Evolutionary conservation across 306 rosid genomes (phyloP).

Genomic region (Mimosa bimucronata): DNA sequence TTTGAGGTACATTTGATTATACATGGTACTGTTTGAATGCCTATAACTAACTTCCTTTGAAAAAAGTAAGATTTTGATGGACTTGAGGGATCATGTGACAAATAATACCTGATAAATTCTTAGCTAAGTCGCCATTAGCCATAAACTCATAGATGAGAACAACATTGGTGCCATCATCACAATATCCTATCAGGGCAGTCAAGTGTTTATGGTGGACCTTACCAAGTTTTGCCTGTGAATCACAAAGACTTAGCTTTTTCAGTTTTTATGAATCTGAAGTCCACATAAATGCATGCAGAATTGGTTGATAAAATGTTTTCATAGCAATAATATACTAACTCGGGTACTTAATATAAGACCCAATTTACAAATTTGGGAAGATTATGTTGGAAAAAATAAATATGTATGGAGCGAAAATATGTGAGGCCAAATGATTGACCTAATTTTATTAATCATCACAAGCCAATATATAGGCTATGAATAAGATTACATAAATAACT

Average conservation of each 20-base stretch:
- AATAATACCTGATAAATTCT: slow-evolving; percentile 46
- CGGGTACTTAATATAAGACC: too few species aligned
- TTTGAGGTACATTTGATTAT: not conserved
- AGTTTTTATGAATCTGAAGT: not conserved
- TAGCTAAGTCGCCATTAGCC: slow-evolving; percentile 55
- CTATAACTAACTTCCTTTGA: too few species aligned
- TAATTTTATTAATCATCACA: too few species aligned
- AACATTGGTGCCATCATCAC: slow-evolving; percentile 51
- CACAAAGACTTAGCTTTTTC: slow-evolving; percentile 25
- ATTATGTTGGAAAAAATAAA: too few species aligned
- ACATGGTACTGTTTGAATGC: not conserved
- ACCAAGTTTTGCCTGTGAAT: slow-evolving; percentile 54
- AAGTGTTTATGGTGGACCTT: slow-evolving; percentile 59
- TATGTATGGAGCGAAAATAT: too few species aligned
- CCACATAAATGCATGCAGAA: not conserved
- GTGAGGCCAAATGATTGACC: too few species aligned
- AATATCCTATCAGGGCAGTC: slow-evolving; percentile 56
- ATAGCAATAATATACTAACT: not conserved
- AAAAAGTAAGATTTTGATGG: not conserved
- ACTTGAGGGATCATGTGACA: not conserved
- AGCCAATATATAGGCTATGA: too few species aligned
- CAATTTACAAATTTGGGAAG: too few species aligned
- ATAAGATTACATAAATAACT: too few species aligned
- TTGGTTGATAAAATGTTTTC: not conserved
- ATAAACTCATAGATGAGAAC: slow-evolving; percentile 66